Base-by-base conservation (phyloP, 192 early-diverging fungal genomes). In the Thamnidium elegans region DNA sequence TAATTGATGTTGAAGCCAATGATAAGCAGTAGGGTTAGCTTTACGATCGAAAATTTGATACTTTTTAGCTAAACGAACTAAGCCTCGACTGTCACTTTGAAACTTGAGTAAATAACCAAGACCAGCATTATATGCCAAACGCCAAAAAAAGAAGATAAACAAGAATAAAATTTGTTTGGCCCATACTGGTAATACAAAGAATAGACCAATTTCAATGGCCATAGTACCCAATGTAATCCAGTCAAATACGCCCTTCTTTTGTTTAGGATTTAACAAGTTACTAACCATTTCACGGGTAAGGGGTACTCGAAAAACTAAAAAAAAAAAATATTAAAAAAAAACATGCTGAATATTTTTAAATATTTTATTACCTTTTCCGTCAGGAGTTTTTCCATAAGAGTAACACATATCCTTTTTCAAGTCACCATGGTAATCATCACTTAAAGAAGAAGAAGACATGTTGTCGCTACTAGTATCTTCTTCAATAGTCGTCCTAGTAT, bases 41-140 rank as follows among this genome's bases (percentile, higher is more conserved):
- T 76, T 65, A 34, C 78, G 78, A 62, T 90, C 81, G 69, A 87
- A 87, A 65, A 91, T 78, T 6, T 88, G 87, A 46, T 79, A 76
- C 62, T 84, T 80, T 70, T 86, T 88, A 7, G 87, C 88, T 74
- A 83, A 82, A 5, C 81, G 76, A 9, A 95, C 89, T 30, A 97
- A 70, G 13, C 82, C 82, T 15, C 84, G 79, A 53, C 81, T 80
- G 51, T 89, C 86, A 72, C 90, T 93, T 77, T 95, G 93, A 55
- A 78, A 73, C 64, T 88, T 90, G 48, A 98, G 77, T 15, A 96
- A 72, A 58, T 84, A 80, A 13, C 96, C 96, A 5, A 98, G 72
- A n/a, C 91, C 93, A 5, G 79, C 79, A 72, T 96, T 94, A 79
- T 96, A 96, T 59, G 84, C 82, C 31, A 85, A 66, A 58, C 96